Conservation (phyloP, 106 monocot species). For the Dendrobium officinale region DNA sequence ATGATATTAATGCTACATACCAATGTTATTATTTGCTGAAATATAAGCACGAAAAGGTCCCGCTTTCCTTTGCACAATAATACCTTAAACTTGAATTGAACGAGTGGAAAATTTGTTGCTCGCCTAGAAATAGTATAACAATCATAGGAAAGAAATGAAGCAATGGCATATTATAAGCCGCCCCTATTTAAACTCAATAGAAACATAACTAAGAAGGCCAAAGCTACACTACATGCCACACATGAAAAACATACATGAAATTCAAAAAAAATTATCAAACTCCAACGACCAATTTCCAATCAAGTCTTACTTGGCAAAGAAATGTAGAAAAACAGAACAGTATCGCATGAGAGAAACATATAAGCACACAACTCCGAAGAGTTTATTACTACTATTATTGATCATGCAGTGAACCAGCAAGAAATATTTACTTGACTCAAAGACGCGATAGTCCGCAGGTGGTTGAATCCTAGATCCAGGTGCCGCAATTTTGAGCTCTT, state of each 20-base stretch:
- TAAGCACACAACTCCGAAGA: background rate
- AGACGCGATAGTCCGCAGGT: constrained; percentile 60
- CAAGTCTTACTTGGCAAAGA: background rate
- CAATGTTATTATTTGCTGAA: background rate
- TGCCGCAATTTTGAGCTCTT: constrained; percentile 57
- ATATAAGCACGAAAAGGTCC: background rate
- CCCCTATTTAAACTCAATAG: background rate
- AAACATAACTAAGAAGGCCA: background rate
- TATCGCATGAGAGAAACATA: background rate
- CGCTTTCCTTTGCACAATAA: background rate
- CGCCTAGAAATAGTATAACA: background rate
- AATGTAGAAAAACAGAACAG: constrained; percentile 1
- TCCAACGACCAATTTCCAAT: background rate
- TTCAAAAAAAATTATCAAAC: background rate
- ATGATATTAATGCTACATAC: background rate
- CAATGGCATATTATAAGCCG: background rate
- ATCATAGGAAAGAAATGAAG: background rate
- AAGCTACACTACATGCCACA: background rate
- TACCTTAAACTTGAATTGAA: background rate
- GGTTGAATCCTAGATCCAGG: constrained; percentile 95
- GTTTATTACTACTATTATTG: background rate
- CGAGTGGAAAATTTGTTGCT: background rate
- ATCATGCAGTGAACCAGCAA: background rate
- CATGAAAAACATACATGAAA: background rate
- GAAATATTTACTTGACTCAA: constrained; percentile 56